Evolutionary conservation across 352 stramenopile species (phyloP), one percentile per base, ranked within the genome.

Genomic region (Globisporangium viniferum): DNA sequence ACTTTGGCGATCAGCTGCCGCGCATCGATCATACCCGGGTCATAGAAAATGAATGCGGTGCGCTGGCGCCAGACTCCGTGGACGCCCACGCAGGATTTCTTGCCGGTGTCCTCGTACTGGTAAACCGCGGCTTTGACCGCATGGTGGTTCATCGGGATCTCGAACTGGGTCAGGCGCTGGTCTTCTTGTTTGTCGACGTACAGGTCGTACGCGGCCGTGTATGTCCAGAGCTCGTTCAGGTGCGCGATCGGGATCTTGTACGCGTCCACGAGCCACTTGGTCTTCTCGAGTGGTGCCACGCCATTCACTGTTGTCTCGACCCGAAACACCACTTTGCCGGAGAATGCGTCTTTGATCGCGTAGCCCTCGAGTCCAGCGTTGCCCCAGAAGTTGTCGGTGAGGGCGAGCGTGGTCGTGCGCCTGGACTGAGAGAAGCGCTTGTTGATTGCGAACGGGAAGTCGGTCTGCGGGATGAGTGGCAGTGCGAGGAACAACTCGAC

Each of bases 381-480:
- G 59, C 27, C 73, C 69, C 2, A 79, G 64, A 83, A 83, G 59
- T 77, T 78, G 72, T 83, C 74, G 22, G 59, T 54, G 6, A 83
- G 74, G 46, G 71, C 73, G 36, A 83, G 54, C 36, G 73, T 79
- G 59, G 70, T 76, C 36, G 71, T 60, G 46, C 72, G 76, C 18
- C n/a, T n/a, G n/a, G 69, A 56, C 5, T 70, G 70, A 44, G 74
- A 76, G 58, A 83, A 83, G 56, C 76, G 76, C 22, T 68, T 72
- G 66, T 75, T 80, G 15, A 83, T 69, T 35, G 74, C 68, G 62
- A 78, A 80, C 53, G 76, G 76, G 58, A 81, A 83, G 53, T 79
- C 74, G 72, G 68, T 77, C 59, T 83, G 76, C 65, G 72, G 61
- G 18, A 59, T 49, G 22, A 83, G 69, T 31, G 74, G 74, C 41